phyloP scores from a whole-genome alignment of 352 stramenopile genomes.

The Globisporangium polare region DNA sequence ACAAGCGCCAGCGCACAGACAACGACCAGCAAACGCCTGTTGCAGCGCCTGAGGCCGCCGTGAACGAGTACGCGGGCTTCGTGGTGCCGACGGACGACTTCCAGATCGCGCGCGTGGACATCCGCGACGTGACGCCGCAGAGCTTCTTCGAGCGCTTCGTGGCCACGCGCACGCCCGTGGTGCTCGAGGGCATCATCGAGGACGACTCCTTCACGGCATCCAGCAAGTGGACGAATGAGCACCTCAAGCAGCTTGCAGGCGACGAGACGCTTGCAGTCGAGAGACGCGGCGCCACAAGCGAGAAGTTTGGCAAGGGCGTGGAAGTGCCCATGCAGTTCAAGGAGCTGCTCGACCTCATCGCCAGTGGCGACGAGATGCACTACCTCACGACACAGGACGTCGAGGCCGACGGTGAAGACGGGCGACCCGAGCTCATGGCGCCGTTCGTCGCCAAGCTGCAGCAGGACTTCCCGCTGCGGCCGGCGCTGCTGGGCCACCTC shows the following conservation, averaged over 20 bases:
- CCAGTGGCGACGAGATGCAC: slow-evolving; percentile 64
- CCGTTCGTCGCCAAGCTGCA: slow-evolving; percentile 75
- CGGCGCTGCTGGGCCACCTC: slow-evolving; percentile 83
- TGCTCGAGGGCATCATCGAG: slow-evolving; percentile 60
- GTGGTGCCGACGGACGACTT: slow-evolving; percentile 37
- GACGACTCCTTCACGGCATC: slow-evolving; percentile 50
- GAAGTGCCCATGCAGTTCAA: slow-evolving; percentile 81
- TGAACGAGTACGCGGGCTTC: slow-evolving; percentile 69
- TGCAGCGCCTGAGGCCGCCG: background rate
- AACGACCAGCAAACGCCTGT: slow-evolving; percentile 10
- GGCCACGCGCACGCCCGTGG: slow-evolving; percentile 71
- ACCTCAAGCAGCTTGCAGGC: slow-evolving; percentile 57
- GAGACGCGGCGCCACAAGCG: slow-evolving; percentile 49
- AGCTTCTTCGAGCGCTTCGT: slow-evolving; percentile 81
- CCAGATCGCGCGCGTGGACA: slow-evolving; percentile 46
- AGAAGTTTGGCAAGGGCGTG: slow-evolving; percentile 85
- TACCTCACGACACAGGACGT: slow-evolving; percentile 92
- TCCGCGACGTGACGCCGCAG: slow-evolving; percentile 51
- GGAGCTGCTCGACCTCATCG: slow-evolving; percentile 71
- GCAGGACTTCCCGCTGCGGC: slow-evolving; percentile 81
- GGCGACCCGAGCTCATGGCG: slow-evolving; percentile 79
- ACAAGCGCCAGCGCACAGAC: slow-evolving; percentile 43
- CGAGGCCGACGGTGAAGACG: slow-evolving; percentile 58
- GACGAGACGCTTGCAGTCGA: slow-evolving; percentile 77
- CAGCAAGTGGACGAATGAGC: slow-evolving; percentile 73